Conservation (phyloP, 1,139 yeast genomes). For the Debaryomyces singareniensis region DNA sequence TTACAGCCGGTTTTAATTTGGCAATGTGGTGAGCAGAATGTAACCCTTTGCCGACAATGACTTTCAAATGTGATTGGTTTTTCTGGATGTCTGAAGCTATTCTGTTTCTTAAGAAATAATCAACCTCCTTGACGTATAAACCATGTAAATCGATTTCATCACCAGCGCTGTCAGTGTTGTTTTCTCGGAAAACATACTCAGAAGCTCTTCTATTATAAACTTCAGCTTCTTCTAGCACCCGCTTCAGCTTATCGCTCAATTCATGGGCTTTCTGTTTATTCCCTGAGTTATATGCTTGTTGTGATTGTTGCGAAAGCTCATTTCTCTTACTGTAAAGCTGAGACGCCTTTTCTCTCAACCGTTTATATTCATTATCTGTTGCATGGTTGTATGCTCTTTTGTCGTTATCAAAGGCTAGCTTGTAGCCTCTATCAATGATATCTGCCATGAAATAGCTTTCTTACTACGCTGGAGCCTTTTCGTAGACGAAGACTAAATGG, state of each 20-base stretch:
- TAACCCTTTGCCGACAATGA: constrained; percentile 91
- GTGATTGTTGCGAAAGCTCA: constrained; percentile 60
- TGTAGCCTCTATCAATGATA: constrained; percentile 30
- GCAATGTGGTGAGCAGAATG: constrained; percentile 82
- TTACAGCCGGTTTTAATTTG: constrained; percentile 85
- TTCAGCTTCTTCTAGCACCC: constrained; percentile 57
- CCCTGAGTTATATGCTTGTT: constrained; percentile 68
- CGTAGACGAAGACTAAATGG: no score
- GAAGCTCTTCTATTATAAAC: constrained; percentile 75
- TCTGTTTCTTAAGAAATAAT: constrained; percentile 65
- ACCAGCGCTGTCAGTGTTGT: constrained; percentile 74
- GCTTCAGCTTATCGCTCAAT: constrained; percentile 63
- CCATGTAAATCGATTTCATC: constrained; percentile 96
- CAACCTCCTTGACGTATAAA: constrained; percentile 82
- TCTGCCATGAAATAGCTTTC: constrained; percentile 12
- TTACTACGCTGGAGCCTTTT: no score
- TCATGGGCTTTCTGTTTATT: constrained; percentile 69
- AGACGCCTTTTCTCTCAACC: constrained; percentile 64
- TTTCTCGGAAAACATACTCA: constrained; percentile 80
- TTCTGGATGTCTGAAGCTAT: constrained; percentile 60
- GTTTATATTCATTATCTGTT: constrained; percentile 57
- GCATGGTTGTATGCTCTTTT: constrained; percentile 68
- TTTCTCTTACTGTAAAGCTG: constrained; percentile 53
- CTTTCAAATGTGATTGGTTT: constrained; percentile 50
- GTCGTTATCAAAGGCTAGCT: constrained; percentile 23